Evolutionary conservation across 2,329 filamentous ascomycete genomes (phyloP).

Genomic region (Coniochaeta sp.): DNA sequence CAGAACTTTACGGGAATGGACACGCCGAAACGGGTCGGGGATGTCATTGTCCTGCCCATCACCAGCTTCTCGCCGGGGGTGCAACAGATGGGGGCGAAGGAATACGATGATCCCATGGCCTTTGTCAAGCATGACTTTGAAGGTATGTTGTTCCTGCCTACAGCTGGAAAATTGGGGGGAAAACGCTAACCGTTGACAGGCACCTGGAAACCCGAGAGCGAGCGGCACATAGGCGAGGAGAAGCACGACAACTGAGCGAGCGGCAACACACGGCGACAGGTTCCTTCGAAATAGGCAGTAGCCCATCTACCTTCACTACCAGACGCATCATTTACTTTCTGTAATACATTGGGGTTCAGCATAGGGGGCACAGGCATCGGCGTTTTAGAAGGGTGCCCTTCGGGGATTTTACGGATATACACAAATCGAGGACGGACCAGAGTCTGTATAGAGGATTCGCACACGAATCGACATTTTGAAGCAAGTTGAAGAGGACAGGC

Average conservation of each 20-base stretch:
- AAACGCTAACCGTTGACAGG: constrained; percentile 35
- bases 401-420: not conserved
- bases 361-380: not conserved
- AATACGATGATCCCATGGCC: constrained; percentile 87
- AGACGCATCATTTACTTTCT: constrained; percentile 5
- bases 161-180: not conserved
- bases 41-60: constrained; percentile 89
- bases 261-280: not conserved
- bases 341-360: not conserved
- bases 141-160: constrained; percentile 49
- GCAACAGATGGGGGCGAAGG: constrained; percentile 83
- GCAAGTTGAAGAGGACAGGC: not conserved
- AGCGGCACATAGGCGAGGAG: constrained; percentile 58
- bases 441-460: not conserved
- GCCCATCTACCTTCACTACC: constrained; percentile 1
- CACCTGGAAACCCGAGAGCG: constrained; percentile 67
- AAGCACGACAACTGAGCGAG: constrained; percentile 1
- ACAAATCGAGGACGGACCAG: not conserved
- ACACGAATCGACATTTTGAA: not conserved
- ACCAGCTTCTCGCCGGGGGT: constrained; percentile 97
- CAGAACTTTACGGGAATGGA: constrained; percentile 85
- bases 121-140: constrained; percentile 97
- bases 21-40: constrained; percentile 76
- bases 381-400: not conserved
- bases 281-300: not conserved